Percentiles rank a stretch among this genome's conserved stretches.
Conservation (phyloP, 495 filamentous ascomycete genomes). For the Trichoderma erinaceum region DNA sequence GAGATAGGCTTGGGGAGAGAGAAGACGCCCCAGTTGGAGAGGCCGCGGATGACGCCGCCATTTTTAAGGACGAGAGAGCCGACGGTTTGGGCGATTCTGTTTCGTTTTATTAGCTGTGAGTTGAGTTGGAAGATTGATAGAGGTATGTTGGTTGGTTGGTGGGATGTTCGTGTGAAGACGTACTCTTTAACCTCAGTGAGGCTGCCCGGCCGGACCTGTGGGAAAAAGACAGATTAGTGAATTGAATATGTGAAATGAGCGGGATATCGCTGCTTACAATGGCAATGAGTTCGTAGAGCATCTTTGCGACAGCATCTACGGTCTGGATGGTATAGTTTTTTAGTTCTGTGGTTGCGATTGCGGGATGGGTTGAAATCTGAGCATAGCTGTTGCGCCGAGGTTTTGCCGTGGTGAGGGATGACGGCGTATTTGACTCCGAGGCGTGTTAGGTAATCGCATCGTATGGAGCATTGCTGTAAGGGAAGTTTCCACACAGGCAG, state of each 20-base stretch:
- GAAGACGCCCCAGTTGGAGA: slow-evolving; percentile 92
- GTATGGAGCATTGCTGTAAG: no score
- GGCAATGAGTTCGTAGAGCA: slow-evolving; percentile 97
- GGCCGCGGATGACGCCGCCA: slow-evolving; percentile 85
- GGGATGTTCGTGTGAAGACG: slow-evolving; percentile 24
- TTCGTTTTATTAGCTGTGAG: neutral
- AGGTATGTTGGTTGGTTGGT: slow-evolving; percentile 12
- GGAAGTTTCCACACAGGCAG: no score
- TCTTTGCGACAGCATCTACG: slow-evolving; percentile 34
- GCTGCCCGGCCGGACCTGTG: slow-evolving; percentile 83
- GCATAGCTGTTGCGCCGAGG: neutral
- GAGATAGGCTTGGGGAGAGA: slow-evolving; percentile 67
- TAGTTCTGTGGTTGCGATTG: neutral
- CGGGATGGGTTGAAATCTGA: slow-evolving; percentile 15
- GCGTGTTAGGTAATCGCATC: neutral
- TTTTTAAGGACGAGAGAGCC: slow-evolving; percentile 75
- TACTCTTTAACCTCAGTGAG: slow-evolving; percentile 93
- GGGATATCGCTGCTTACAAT: slow-evolving; percentile 55
- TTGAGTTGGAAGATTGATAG: slow-evolving; percentile 10
- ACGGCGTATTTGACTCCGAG: neutral
- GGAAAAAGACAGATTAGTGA: neutral
- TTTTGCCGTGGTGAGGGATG: slow-evolving; percentile 7
- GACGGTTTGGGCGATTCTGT: slow-evolving; percentile 79
- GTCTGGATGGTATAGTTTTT: no score
- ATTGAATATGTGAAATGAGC: slow-evolving; percentile 8